Evolutionary conservation across 1,284 basidiomycete genomes (phyloP).

Genomic region (Porodaedalea pini): DNA sequence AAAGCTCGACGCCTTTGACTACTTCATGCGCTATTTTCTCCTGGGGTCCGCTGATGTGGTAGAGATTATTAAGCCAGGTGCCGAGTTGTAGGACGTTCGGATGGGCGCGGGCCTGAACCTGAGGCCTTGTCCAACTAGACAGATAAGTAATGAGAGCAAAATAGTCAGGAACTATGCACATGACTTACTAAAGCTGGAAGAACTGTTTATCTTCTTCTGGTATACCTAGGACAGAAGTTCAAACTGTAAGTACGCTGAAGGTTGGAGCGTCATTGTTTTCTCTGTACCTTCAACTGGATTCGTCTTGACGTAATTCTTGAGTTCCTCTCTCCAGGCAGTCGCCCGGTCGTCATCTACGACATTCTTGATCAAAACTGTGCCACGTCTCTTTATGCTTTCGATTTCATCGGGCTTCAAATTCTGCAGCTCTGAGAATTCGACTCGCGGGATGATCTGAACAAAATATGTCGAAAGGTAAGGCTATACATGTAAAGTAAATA

Average conservation of each 20-base stretch:
- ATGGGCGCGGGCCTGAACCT: slow-evolving; percentile 71
- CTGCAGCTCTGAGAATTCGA: slow-evolving; percentile 52
- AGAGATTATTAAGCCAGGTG: slow-evolving; percentile 63
- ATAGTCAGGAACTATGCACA: neutral
- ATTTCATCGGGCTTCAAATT: slow-evolving; percentile 45
- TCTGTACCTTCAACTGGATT: slow-evolving; percentile 53
- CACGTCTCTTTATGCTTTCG: slow-evolving; percentile 50
- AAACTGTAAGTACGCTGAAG: neutral
- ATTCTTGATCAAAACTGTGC: slow-evolving; percentile 59
- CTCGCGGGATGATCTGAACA: slow-evolving; percentile 53
- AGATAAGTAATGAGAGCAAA: neutral
- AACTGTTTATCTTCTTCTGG: slow-evolving; percentile 65
- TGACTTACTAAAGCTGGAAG: slow-evolving; percentile 62
- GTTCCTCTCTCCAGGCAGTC: slow-evolving; percentile 49
- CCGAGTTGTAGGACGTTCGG: slow-evolving; percentile 63
- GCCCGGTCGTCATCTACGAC: slow-evolving; percentile 58
- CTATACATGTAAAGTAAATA: neutral
- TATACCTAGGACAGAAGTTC: slow-evolving; percentile 38
- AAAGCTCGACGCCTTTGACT: slow-evolving; percentile 59
- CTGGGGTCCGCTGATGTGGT: slow-evolving; percentile 32
- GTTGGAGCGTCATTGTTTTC: neutral
- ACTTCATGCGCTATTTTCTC: slow-evolving; percentile 28
- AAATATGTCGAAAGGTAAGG: neutral
- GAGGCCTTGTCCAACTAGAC: slow-evolving; percentile 63
- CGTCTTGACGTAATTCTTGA: slow-evolving; percentile 52